Evolutionary conservation across 2,329 filamentous ascomycete genomes (phyloP).

Genomic region (Trichothecium sympodiale): DNA sequence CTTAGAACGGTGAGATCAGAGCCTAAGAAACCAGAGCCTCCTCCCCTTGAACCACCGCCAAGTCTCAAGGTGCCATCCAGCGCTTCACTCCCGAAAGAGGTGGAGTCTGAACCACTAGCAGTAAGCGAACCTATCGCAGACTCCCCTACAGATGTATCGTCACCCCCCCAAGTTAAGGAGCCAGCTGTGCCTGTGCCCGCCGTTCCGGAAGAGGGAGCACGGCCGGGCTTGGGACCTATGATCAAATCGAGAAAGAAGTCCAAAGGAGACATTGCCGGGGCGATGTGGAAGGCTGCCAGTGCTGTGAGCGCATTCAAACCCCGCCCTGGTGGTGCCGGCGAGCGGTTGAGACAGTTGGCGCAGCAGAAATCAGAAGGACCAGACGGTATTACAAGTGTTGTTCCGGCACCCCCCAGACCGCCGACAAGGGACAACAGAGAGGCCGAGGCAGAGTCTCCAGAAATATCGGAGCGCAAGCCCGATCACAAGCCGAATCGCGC

Average conservation of each 20-base stretch:
- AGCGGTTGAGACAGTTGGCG: constrained; percentile 54
- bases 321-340: constrained; percentile 74
- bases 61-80: constrained; percentile 11
- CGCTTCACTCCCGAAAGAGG: constrained; percentile 12
- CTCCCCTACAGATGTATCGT: constrained; percentile 9
- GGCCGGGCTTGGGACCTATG: constrained; percentile 85
- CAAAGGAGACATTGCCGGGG: constrained; percentile 60
- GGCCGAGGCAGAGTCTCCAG: constrained; percentile 12
- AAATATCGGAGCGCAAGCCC: constrained; percentile 9
- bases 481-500: constrained; percentile 19
- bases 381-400: constrained; percentile 82
- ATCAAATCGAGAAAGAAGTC: constrained; percentile 68
- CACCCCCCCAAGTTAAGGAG: constrained; percentile 8
- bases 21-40: background rate
- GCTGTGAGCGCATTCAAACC: constrained; percentile 68
- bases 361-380: constrained; percentile 49
- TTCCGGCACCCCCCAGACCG: constrained; percentile 60
- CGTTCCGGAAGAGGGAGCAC: constrained; percentile 18
- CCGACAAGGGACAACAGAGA: constrained; percentile 12
- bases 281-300: constrained; percentile 70
- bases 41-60: background rate
- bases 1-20: background rate
- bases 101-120: constrained; percentile 9
- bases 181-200: constrained; percentile 9
- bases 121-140: constrained; percentile 15